Evolutionary conservation across 352 stramenopile species (phyloP).

Genomic region (Globisporangium paroecandrum): DNA sequence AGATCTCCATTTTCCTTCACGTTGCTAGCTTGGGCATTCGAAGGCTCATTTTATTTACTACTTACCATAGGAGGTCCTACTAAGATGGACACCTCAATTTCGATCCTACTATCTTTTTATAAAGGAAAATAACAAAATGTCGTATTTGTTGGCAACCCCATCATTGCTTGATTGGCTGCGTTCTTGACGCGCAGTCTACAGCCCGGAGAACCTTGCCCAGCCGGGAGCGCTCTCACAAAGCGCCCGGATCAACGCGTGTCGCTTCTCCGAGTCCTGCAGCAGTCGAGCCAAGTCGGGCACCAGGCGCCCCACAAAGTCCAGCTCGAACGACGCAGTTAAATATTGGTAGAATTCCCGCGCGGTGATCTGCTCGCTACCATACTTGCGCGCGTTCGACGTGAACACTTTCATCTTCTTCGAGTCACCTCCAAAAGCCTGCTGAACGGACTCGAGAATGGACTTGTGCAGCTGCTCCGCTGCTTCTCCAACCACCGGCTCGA

Average conservation of each 20-base stretch:
- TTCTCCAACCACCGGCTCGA: constrained; percentile 81
- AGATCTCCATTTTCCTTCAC: no score
- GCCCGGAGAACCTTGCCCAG: constrained; percentile 78
- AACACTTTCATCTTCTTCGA: constrained; percentile 86
- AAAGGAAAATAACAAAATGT: constrained; percentile 3
- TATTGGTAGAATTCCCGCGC: constrained; percentile 88
- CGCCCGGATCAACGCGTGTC: constrained; percentile 76
- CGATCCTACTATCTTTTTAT: background rate
- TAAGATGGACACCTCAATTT: background rate
- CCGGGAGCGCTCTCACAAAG: constrained; percentile 80
- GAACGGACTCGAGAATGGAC: constrained; percentile 76
- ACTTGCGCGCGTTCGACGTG: constrained; percentile 81
- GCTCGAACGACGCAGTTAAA: constrained; percentile 87
- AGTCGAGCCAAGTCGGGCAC: constrained; percentile 82
- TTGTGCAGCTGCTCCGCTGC: constrained; percentile 78
- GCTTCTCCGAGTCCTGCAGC: constrained; percentile 81
- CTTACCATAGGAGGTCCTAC: constrained; percentile 5
- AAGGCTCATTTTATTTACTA: constrained; percentile 18
- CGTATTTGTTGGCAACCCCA: background rate
- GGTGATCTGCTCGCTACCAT: constrained; percentile 82
- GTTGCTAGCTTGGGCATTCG: no score
- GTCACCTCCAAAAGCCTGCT: constrained; percentile 69
- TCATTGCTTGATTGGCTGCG: background rate
- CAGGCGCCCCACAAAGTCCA: constrained; percentile 80
- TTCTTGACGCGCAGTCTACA: constrained; percentile 29